Base-by-base conservation (phyloP, 805 yeast genomes). In the Hermanozyma aechmeae region DNA sequence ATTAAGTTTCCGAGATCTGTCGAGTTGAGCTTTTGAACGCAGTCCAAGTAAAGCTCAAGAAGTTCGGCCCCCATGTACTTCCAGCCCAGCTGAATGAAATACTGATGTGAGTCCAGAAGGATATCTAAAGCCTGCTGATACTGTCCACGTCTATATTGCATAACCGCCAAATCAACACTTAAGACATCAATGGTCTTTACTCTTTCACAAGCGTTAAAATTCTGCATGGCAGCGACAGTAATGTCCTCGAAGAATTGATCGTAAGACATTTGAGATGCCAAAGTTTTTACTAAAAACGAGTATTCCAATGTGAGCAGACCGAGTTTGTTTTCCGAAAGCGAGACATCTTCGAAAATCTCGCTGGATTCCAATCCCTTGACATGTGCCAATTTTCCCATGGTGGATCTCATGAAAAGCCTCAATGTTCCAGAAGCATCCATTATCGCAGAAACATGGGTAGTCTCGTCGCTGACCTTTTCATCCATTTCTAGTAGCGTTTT, bases 1-100 rank as follows among this genome's bases (percentile, higher is more conserved):
- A 66, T 33, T 6, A 69, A 38, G n/a, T 56, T 43, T 2, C 34
- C 34, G 18, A 44, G 45, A 20, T 53, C 45, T 5, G 39, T 31
- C 2, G 53, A 44, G 9, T 43, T 37, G 4, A 44, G 31, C 40
- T 68, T 56, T 35, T 71, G 72, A 21, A 86, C 60, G 42, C 95
- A 84, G 23, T 74, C 73, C 16, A 82, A 65, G 45, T 78, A 85
- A 1, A 77, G 59, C 39, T 73, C 74, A 22, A 84, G 60, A 12
- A 89, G 53, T n/a, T 68, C 54, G 5, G 73, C 65, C 1, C 93
- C 82, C 45, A 85, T 72, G 25, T 58, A 51, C 28, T 70, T 70
- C 96, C 96, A 87, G 2, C 86, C 84, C 26, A 76, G 72, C 13
- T 65, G 53, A 6, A 70, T 65, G 44, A 81, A 86, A 31, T 73